Evolutionary conservation across 768 basidiomycete genomes (phyloP).

Genomic region (Rhodosporidiobolus odoratus): DNA sequence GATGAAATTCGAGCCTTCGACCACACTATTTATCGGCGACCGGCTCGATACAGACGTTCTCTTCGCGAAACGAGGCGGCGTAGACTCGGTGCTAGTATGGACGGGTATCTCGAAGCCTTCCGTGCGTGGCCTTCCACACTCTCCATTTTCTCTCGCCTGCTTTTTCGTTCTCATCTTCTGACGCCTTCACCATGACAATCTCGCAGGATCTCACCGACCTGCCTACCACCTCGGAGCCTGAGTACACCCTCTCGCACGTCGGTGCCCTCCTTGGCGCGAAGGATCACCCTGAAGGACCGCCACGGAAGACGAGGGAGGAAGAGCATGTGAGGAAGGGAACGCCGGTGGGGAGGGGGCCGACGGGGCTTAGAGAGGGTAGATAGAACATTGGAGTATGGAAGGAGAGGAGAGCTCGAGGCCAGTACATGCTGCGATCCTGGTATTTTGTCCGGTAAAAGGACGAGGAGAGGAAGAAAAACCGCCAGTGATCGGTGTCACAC

Average conservation of each 20-base stretch:
- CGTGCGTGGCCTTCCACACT: background rate
- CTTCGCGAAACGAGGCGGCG: constrained; percentile 60
- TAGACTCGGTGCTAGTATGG: constrained; percentile 24
- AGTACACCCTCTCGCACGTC: constrained; percentile 9
- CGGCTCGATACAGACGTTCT: constrained; percentile 88
- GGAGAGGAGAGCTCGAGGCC: too few relatives aligned
- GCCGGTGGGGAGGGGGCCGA: background rate
- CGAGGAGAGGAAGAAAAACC: too few relatives aligned
- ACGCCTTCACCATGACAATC: background rate
- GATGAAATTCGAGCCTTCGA: constrained; percentile 73
- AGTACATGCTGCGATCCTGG: too few relatives aligned
- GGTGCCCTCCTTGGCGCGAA: background rate
- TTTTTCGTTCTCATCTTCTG: background rate
- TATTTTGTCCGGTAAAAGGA: too few relatives aligned
- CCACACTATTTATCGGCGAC: constrained; percentile 92
- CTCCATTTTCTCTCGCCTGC: background rate
- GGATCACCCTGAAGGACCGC: background rate
- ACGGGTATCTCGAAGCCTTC: constrained; percentile 12
- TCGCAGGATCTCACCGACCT: constrained; percentile 4
- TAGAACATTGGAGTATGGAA: background rate
- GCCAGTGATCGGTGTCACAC: too few relatives aligned
- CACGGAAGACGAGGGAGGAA: background rate
- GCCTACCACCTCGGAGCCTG: background rate
- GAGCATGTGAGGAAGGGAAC: background rate
- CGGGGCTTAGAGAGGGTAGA: background rate